phyloP scores from a whole-genome alignment of 2,329 filamentous ascomycete genomes.

The Parastagonospora nodorum region DNA sequence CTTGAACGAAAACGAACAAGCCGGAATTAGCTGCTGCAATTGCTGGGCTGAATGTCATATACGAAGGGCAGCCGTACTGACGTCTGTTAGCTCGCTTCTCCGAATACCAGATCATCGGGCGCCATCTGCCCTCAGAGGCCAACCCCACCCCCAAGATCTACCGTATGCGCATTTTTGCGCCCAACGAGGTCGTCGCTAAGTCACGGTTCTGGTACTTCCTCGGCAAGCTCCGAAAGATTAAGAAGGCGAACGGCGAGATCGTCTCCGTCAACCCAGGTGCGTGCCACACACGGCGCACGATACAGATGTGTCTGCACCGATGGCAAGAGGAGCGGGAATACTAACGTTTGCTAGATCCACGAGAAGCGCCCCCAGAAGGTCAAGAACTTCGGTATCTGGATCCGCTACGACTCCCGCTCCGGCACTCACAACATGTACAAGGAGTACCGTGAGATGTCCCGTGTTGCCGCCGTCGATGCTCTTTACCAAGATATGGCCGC shows the following conservation, averaged over 20 bases:
- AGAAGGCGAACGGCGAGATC: constrained; percentile 99
- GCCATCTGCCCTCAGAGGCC: constrained; percentile 96
- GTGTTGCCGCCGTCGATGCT: constrained; percentile 91
- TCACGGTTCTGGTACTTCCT: constrained; percentile 99
- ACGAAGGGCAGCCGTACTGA: constrained; percentile 27
- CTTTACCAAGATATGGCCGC: constrained; percentile 99
- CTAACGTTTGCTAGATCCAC: constrained; percentile 68
- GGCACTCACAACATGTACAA: constrained; percentile 99
- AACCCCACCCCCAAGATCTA: constrained; percentile 98
- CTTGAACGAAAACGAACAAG: not conserved
- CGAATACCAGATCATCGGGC: constrained; percentile 99
- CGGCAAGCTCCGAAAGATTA: constrained; percentile 98
- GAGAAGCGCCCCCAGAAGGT: constrained; percentile 99
- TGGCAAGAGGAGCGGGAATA: not conserved
- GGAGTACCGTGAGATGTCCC: constrained; percentile 99
- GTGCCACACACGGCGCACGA: constrained; percentile 43
- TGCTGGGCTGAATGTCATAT: constrained; percentile 23
- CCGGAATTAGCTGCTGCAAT: constrained; percentile 27
- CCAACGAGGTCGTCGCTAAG: constrained; percentile 98
- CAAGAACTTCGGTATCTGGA: constrained; percentile 99
- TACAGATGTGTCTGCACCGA: not conserved
- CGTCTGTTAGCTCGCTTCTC: constrained; percentile 86
- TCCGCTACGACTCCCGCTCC: constrained; percentile 99
- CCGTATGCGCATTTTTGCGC: constrained; percentile 99
- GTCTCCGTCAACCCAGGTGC: constrained; percentile 93